phyloP scores from a whole-genome alignment of 2,329 filamentous ascomycete species.

The Microdochium nivale region DNA sequence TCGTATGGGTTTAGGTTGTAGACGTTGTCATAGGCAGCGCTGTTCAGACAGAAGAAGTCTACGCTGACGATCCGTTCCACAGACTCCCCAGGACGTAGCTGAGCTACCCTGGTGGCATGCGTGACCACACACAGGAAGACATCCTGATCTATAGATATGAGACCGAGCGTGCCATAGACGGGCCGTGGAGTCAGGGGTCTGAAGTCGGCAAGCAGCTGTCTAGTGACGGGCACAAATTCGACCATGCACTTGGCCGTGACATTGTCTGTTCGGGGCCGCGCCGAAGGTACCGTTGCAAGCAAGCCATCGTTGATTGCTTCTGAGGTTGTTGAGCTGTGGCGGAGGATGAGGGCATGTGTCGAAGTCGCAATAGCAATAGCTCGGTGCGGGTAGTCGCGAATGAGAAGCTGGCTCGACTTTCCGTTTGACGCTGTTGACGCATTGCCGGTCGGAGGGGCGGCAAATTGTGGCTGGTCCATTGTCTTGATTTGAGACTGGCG shows the following conservation, averaged over 20 bases:
- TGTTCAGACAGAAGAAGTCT: conserved; percentile 89
- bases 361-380: conserved; percentile 79
- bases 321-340: conserved; percentile 60
- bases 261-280: conserved; percentile 32
- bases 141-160: conserved; percentile 76
- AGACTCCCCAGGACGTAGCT: conserved; percentile 77
- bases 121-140: conserved; percentile 90
- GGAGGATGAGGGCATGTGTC: conserved; percentile 75
- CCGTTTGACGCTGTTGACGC: conserved; percentile 26
- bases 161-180: conserved; percentile 77
- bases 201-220: conserved; percentile 66
- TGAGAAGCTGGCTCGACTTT: conserved; percentile 67
- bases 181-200: conserved; percentile 64
- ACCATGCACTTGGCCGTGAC: conserved; percentile 69
- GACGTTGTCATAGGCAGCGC: conserved; percentile 75
- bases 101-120: conserved; percentile 68
- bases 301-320: conserved; percentile 52
- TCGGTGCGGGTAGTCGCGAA: conserved; percentile 79
- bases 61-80: conserved; percentile 81
- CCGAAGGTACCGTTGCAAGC: conserved; percentile 41
- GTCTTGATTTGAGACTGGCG: not conserved
- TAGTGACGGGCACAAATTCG: conserved; percentile 63
- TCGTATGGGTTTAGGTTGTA: conserved; percentile 46
- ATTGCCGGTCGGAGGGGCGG: not conserved
- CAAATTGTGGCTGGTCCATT: not conserved